Conservation (phyloP, 345 rosid species). For the Lepidium sativum region DNA sequence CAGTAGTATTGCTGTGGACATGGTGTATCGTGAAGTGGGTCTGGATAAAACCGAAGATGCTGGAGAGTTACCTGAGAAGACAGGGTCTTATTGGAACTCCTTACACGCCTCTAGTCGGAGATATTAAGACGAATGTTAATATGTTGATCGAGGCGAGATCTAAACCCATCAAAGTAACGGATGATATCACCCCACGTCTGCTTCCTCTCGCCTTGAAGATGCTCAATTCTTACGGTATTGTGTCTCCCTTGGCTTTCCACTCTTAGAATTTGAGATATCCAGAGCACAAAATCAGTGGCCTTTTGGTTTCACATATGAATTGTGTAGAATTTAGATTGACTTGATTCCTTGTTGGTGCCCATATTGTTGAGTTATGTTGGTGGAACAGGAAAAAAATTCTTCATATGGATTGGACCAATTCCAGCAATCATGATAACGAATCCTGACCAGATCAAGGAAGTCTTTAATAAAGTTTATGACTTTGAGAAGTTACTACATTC, state of each 20-base stretch:
- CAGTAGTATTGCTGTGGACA: slow-evolving; percentile 13
- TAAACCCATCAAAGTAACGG: slow-evolving; percentile 26
- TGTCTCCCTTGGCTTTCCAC: not conserved
- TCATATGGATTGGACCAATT: slow-evolving; percentile 35
- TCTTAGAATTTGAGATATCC: not conserved
- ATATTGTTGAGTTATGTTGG: not conserved
- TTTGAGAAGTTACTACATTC: slow-evolving; percentile 22
- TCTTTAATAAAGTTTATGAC: slow-evolving; percentile 28
- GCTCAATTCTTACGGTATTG: slow-evolving; percentile 31
- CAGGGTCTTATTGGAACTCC: slow-evolving; percentile 43
- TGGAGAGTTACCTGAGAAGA: slow-evolving; percentile 34
- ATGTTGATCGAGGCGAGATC: slow-evolving; percentile 27
- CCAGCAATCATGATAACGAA: slow-evolving; percentile 32
- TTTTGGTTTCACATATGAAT: not conserved
- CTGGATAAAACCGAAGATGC: slow-evolving; percentile 42
- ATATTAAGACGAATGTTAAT: slow-evolving; percentile 20
- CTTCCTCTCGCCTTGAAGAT: slow-evolving; percentile 28
- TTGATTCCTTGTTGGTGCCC: not conserved
- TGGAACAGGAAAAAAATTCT: slow-evolving; percentile 36
- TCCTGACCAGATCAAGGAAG: slow-evolving; percentile 33
- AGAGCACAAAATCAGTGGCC: not conserved
- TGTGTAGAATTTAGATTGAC: slow-evolving; percentile 4
- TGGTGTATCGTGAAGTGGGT: slow-evolving; percentile 35
- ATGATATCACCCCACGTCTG: slow-evolving; percentile 30
- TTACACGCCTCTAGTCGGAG: slow-evolving; percentile 34